Conservation (phyloP, 345 rosid species). For the Acer campestre region DNA sequence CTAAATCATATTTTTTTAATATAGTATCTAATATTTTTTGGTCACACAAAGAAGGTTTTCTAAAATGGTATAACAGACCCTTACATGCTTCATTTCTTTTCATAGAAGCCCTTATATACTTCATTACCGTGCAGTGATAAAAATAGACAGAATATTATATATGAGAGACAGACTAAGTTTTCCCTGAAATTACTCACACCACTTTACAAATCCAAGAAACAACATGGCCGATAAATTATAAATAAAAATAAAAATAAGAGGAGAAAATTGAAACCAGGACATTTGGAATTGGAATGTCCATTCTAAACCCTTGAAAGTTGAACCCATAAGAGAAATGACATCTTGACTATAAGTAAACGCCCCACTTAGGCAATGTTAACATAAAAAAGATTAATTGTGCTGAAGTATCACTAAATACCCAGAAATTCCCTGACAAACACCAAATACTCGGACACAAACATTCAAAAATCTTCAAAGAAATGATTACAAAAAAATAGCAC, state of each 20-base stretch:
- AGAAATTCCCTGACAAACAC: background rate
- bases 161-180: too few species aligned
- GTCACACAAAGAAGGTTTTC: too few species aligned
- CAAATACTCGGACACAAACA: background rate
- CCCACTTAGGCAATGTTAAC: background rate
- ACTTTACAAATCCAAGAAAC: background rate
- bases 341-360: background rate
- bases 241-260: background rate
- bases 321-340: background rate
- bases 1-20: too few species aligned
- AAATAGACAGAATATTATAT: too few species aligned
- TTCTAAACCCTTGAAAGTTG: background rate
- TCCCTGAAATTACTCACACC: too few species aligned
- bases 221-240: background rate
- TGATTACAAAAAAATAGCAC: background rate
- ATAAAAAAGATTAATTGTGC: background rate
- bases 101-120: too few species aligned
- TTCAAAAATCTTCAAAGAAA: background rate
- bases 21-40: too few species aligned
- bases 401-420: background rate
- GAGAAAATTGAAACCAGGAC: background rate
- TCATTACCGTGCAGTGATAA: too few species aligned
- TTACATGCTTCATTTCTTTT: too few species aligned
- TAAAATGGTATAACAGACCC: too few species aligned
- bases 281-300: background rate